Evolutionary conservation across 2,329 filamentous ascomycete genomes (phyloP).

Genomic region (Emergomyces orientalis): DNA sequence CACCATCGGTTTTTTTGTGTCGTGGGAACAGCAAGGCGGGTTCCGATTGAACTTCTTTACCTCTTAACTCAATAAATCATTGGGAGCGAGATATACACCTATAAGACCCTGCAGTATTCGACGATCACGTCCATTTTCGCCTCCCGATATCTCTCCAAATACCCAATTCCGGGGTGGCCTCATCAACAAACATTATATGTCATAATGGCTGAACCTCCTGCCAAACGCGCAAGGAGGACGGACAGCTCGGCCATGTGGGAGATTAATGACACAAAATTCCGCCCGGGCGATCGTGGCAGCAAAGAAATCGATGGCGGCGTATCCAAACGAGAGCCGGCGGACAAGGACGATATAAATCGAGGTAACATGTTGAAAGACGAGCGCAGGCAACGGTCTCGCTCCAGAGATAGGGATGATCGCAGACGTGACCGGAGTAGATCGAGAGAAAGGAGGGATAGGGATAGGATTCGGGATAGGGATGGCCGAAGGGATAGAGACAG

Average conservation of each 20-base stretch:
- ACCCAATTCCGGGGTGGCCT: neutral
- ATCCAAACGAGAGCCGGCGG: conserved; percentile 26
- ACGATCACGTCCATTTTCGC: neutral
- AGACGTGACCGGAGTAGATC: conserved; percentile 38
- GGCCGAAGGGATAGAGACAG: conserved; percentile 27
- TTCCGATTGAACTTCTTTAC: neutral
- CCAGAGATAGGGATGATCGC: conserved; percentile 31
- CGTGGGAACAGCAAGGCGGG: neutral
- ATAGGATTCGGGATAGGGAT: conserved; percentile 29
- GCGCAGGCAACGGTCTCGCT: conserved; percentile 32
- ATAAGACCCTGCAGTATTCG: neutral
- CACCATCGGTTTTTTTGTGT: neutral
- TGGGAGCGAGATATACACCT: neutral
- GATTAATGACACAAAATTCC: conserved; percentile 26
- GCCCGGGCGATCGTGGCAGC: conserved; percentile 21
- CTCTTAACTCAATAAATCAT: neutral
- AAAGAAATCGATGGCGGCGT: conserved; percentile 29
- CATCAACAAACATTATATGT: neutral
- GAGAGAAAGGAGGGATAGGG: conserved; percentile 33
- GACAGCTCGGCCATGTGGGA: conserved; percentile 57
- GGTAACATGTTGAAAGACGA: conserved; percentile 30
- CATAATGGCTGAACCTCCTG: conserved; percentile 39
- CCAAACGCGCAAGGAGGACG: conserved; percentile 43
- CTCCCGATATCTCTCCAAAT: neutral
- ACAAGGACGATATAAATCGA: conserved; percentile 31